A percentile compares a stretch with the other conserved stretches of the same genome.
These are phyloP conservation scores for Sporothrix curviconia DNA, from an alignment of 2,329 filamentous ascomycete genomes.

Conservation along the genomic window DNA sequence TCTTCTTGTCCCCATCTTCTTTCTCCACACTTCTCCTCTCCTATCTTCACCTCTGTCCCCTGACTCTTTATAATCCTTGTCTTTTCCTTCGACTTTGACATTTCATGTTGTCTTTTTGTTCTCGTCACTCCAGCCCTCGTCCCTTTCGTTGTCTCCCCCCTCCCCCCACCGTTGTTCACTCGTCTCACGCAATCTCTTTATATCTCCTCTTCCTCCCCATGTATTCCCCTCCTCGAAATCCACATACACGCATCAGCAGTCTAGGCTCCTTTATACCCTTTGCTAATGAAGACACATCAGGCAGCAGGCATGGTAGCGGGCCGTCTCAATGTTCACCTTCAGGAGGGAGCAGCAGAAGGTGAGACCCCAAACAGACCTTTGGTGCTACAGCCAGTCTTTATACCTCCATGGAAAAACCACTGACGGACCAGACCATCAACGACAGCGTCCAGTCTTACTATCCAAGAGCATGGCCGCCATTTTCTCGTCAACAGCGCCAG, in stretches of 20 bases:
- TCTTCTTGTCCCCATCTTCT: neutral
- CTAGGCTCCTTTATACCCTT: neutral
- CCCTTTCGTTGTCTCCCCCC: neutral
- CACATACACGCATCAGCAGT: neutral
- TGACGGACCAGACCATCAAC: neutral
- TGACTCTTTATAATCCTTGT: neutral
- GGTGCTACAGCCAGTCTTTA: no score
- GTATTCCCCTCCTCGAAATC: neutral
- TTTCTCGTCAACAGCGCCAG: neutral
- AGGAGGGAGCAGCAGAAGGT: neutral
- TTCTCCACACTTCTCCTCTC: neutral
- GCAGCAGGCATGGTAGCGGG: neutral
- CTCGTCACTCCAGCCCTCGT: no score
- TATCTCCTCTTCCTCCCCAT: neutral
- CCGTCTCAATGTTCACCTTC: neutral
- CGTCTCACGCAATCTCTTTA: neutral
- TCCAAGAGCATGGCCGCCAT: slow-evolving; percentile 10
- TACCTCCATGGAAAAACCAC: neutral
- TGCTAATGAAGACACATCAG: neutral
- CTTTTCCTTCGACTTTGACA: neutral
- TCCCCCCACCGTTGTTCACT: neutral
- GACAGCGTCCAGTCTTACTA: neutral
- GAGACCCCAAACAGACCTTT: no score
- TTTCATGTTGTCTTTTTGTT: neutral
- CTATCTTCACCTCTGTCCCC: neutral